Percentiles rank a stretch among this genome's conserved stretches.
Evolutionary conservation across 2,329 filamentous ascomycete species (phyloP).

Genomic region (Nigrospora oryzae): DNA sequence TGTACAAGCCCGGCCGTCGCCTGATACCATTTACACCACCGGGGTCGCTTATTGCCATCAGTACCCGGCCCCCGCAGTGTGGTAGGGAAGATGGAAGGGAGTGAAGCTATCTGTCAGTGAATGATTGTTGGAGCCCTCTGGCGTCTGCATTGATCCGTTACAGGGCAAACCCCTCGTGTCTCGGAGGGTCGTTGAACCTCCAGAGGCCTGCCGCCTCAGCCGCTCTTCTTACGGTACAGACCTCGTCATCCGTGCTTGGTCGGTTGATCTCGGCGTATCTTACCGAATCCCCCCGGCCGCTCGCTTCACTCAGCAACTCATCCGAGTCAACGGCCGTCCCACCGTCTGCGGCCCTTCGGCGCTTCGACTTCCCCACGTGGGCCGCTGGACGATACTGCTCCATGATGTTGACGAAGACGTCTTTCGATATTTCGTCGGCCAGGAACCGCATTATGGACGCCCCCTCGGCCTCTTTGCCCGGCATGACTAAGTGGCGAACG

Average conservation of each 20-base stretch:
- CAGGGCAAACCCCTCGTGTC: constrained; percentile 42
- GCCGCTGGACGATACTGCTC: constrained; percentile 79
- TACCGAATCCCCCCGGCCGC: constrained; percentile 31
- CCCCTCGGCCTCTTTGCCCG: constrained; percentile 66
- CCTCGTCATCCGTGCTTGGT: constrained; percentile 54
- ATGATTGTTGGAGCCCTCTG: neutral
- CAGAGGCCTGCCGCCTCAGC: constrained; percentile 67
- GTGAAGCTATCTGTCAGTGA: too few species aligned
- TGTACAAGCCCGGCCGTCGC: too few species aligned
- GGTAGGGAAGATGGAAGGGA: too few species aligned
- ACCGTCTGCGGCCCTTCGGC: constrained; percentile 15
- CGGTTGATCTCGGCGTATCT: constrained; percentile 74
- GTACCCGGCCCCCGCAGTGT: too few species aligned
- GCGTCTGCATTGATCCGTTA: constrained; percentile 15
- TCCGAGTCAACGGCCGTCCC: constrained; percentile 3
- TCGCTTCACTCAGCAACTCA: constrained; percentile 17
- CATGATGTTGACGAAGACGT: constrained; percentile 81
- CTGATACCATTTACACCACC: too few species aligned
- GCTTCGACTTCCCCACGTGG: constrained; percentile 65
- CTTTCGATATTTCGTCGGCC: constrained; percentile 61
- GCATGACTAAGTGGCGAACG: constrained; percentile 78
- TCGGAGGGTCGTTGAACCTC: constrained; percentile 63
- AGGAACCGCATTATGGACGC: constrained; percentile 69
- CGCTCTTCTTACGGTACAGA: constrained; percentile 56
- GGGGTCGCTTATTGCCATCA: too few species aligned